Percentiles rank a stretch among this genome's conserved stretches.
phyloP scores from a whole-genome alignment of 2,329 filamentous ascomycete species.

The Hirsutella minnesotensis region DNA sequence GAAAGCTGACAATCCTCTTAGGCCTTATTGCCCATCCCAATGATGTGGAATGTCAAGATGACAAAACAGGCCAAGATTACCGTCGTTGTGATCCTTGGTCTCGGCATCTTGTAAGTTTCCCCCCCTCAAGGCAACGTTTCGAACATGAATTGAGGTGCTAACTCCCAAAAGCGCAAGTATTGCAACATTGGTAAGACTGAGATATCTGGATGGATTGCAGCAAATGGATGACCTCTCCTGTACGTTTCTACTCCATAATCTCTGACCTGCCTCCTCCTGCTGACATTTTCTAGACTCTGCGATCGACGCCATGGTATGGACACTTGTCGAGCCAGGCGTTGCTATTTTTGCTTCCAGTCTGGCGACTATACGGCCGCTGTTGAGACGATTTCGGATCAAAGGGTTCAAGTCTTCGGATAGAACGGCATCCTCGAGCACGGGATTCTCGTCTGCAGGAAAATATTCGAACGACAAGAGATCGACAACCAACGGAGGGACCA shows the following conservation, averaged over 20 bases:
- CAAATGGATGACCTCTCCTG: slow-evolving; percentile 35
- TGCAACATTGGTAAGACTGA: slow-evolving; percentile 40
- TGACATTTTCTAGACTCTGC: slow-evolving; percentile 26
- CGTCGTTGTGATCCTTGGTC: slow-evolving; percentile 34
- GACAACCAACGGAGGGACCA: not conserved
- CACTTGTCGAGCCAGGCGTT: slow-evolving; percentile 42
- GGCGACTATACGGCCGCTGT: slow-evolving; percentile 41
- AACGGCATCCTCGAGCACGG: slow-evolving; percentile 12
- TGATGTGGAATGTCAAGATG: slow-evolving; percentile 44
- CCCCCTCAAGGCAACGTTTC: not conserved
- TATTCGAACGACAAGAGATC: slow-evolving; percentile 13
- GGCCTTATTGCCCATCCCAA: slow-evolving; percentile 39
- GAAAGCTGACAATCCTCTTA: slow-evolving; percentile 7
- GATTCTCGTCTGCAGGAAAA: slow-evolving; percentile 12
- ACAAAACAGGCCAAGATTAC: slow-evolving; percentile 38
- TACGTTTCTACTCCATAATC: no score
- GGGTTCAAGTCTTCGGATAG: slow-evolving; percentile 32
- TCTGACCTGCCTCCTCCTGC: no score
- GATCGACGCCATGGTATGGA: slow-evolving; percentile 44
- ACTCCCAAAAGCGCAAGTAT: slow-evolving; percentile 31
- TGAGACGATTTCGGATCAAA: slow-evolving; percentile 32
- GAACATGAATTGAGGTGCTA: not conserved
- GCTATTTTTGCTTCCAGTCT: slow-evolving; percentile 42
- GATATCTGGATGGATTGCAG: slow-evolving; percentile 32
- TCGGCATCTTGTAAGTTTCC: slow-evolving; percentile 35